Percentiles rank a stretch among this genome's conserved stretches.
Evolutionary conservation across 768 basidiomycete species (phyloP).

Genomic region (Tricholoma matsutake): DNA sequence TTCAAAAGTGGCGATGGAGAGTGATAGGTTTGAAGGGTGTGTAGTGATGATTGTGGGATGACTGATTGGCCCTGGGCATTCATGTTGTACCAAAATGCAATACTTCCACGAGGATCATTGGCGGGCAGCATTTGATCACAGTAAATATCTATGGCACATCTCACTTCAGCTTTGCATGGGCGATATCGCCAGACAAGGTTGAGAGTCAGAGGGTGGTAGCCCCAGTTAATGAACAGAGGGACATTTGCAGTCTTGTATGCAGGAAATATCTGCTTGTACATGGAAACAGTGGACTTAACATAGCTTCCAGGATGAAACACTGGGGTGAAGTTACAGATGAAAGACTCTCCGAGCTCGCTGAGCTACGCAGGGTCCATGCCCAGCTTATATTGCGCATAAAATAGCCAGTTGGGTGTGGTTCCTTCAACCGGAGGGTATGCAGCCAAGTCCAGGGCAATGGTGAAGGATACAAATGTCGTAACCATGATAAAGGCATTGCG

Average conservation of each 20-base stretch:
- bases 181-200: background rate
- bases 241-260: background rate
- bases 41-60: too few relatives aligned
- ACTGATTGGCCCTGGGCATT: too few relatives aligned
- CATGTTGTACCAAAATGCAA: too few relatives aligned
- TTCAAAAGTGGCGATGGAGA: too few relatives aligned
- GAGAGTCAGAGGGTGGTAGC: background rate
- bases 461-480: background rate
- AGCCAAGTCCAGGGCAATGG: conserved; percentile 6
- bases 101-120: background rate
- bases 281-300: background rate
- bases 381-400: background rate
- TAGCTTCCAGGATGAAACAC: background rate
- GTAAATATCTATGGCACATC: background rate
- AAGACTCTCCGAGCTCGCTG: background rate
- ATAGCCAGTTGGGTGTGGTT: background rate
- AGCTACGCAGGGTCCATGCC: background rate
- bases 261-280: background rate
- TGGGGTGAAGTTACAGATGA: conserved; percentile 1
- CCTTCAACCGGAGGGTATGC: background rate
- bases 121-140: background rate
- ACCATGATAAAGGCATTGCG: background rate
- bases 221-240: conserved; percentile 1
- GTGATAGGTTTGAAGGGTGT: too few relatives aligned
- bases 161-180: too few relatives aligned